Evolutionary conservation across 257 asterid species (phyloP).

Genomic region (Solanum pennellii): DNA sequence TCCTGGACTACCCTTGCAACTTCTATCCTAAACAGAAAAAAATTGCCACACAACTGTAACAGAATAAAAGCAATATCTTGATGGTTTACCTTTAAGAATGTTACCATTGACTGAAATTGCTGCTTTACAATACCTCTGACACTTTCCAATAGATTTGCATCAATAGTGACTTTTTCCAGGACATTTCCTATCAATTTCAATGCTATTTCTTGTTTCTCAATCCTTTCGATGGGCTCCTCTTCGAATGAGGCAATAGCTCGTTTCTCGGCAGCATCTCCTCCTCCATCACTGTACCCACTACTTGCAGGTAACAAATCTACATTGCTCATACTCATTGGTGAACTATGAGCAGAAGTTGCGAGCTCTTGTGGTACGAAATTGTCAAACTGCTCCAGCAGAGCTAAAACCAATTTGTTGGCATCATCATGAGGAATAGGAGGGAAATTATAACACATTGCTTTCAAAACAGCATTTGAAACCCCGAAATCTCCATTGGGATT

Average conservation of each 20-base stretch:
- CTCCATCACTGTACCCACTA: slow-evolving; percentile 31
- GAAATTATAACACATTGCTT: slow-evolving; percentile 51
- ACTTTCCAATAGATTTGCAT: slow-evolving; percentile 57
- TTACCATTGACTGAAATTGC: slow-evolving; percentile 70
- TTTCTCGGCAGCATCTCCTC: slow-evolving; percentile 22
- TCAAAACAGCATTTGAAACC: slow-evolving; percentile 45
- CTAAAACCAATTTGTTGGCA: slow-evolving; percentile 48
- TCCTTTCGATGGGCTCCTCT: slow-evolving; percentile 63
- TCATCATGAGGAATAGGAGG: slow-evolving; percentile 66
- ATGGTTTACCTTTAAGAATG: slow-evolving; percentile 59
- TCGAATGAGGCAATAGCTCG: slow-evolving; percentile 42
- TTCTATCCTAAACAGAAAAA: neutral
- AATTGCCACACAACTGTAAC: neutral
- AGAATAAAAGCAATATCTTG: neutral
- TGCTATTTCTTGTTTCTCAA: slow-evolving; percentile 70
- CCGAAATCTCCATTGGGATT: slow-evolving; percentile 24
- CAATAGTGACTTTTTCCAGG: slow-evolving; percentile 46
- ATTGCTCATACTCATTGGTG: slow-evolving; percentile 54
- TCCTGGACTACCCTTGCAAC: neutral
- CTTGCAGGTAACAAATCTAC: slow-evolving; percentile 37
- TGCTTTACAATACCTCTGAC: slow-evolving; percentile 63
- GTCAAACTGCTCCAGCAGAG: slow-evolving; percentile 64
- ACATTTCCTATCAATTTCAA: slow-evolving; percentile 56
- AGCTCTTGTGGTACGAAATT: slow-evolving; percentile 34
- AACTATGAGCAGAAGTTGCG: slow-evolving; percentile 25